These are phyloP conservation scores for Ramaria rubella DNA, from an alignment of 768 basidiomycete species.

Conservation along the genomic window DNA sequence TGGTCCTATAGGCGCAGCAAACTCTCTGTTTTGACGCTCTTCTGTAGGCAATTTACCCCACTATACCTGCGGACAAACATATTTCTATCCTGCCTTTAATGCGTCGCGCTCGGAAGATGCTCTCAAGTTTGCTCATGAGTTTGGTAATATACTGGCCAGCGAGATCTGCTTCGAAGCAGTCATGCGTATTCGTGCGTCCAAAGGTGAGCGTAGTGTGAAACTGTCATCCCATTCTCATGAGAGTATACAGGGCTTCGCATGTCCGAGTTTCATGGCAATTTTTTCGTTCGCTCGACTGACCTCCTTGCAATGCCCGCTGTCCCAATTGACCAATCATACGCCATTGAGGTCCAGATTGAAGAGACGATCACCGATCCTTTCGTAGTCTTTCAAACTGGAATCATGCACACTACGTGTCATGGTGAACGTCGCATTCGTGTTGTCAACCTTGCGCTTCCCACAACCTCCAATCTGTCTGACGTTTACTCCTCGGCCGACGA, in stretches of 20 bases:
- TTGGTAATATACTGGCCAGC: conserved; percentile 86
- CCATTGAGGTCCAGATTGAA: conserved; percentile 93
- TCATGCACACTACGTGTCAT: conserved; percentile 90
- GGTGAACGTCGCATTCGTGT: conserved; percentile 91
- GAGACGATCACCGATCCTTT: conserved; percentile 87
- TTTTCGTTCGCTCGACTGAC: conserved; percentile 97
- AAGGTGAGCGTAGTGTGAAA: conserved; percentile 45
- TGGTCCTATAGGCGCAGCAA: neutral
- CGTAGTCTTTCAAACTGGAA: conserved; percentile 91
- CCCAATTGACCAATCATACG: conserved; percentile 96
- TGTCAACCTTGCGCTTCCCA: conserved; percentile 80
- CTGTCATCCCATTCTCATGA: neutral
- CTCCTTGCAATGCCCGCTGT: conserved; percentile 93
- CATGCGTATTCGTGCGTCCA: conserved; percentile 95
- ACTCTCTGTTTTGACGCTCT: neutral
- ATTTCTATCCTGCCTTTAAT: conserved; percentile 98
- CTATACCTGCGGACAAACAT: conserved; percentile 97
- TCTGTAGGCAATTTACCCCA: conserved; percentile 81
- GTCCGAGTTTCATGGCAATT: conserved; percentile 98
- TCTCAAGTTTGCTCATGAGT: conserved; percentile 96
- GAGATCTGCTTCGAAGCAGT: conserved; percentile 96
- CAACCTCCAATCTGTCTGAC: conserved; percentile 82
- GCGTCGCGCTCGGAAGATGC: conserved; percentile 92
- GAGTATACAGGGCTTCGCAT: conserved; percentile 68
- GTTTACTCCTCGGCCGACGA: conserved; percentile 88